Base-by-base conservation (phyloP, 768 basidiomycete genomes). In the Phaeotremella skinneri region DNA sequence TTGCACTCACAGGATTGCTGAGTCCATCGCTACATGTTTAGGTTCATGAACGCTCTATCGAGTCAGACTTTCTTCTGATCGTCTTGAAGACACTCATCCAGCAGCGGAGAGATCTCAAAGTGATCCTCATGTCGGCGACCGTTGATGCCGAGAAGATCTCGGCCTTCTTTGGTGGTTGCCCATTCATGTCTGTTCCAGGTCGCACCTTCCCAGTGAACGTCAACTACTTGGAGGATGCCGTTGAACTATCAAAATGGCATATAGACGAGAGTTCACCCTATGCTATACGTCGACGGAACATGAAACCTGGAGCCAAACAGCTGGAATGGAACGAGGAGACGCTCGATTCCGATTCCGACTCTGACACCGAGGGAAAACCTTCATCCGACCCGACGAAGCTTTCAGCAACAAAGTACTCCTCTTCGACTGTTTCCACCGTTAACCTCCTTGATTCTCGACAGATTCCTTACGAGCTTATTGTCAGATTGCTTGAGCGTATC, bases 41-140 rank as follows among this genome's bases (percentile, higher is more conserved):
- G 86, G 90, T 96, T 48, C 94, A 99, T 69, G 94, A 99, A 79
- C 86, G 94, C 21, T 90, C 87, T 5, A 96, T 99, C 65, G 94
- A 99, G 73, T 93, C 91, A 0, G 94, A 98, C 76, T 99, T 99
- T 79, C 82, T 99, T 30, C 81, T 99, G 30, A 91, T 97, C 64
- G 90, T 97, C 4, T 81, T 99, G 53, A 91, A 90, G 76, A 86
- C 88, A 16, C 79, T 98, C 31, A 76, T 96, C 52, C 78, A 82
- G 55, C 84, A 87, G 62, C 83, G 90, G 25, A 83, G 86, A 49
- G 86, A 94, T 67, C 80, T 99, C n/a, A 93, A 89, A 77, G 85
- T 99, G 39, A 84, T 97, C 16, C 82, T 98, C 48, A 99, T 99
- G 94, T 94, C 91, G 30, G 94, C 96, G 0, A 99, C 96, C 0